These are phyloP conservation scores for Sisymbrium irio DNA, from an alignment of 345 rosid genomes.

Conservation along the genomic window DNA sequence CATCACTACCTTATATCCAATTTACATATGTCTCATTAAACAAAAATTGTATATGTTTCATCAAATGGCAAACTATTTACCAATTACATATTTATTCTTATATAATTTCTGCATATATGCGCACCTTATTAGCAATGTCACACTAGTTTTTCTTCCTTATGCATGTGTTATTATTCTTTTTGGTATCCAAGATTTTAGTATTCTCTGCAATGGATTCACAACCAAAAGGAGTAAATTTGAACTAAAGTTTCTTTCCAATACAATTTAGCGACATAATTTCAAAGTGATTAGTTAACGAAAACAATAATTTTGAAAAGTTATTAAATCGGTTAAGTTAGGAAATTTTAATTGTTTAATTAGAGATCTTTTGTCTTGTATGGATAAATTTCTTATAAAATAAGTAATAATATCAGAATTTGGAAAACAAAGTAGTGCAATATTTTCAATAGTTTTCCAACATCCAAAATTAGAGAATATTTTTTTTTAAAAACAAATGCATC, in stretches of 20 bases:
- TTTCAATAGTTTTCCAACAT: no score
- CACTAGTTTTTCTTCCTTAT: background rate
- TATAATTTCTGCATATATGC: background rate
- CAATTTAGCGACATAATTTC: background rate
- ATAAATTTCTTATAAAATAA: no score
- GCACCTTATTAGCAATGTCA: background rate
- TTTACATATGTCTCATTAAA: constrained; percentile 15
- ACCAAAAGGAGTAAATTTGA: background rate
- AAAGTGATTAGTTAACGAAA: background rate
- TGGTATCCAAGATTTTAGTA: background rate
- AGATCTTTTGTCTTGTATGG: no score
- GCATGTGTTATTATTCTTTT: background rate
- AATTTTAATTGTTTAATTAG: background rate
- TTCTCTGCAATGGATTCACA: background rate
- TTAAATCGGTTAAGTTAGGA: background rate
- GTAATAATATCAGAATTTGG: no score
- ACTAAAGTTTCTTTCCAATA: background rate
- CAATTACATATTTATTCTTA: background rate
- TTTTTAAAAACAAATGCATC: no score
- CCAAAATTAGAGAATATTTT: no score
- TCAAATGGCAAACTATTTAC: background rate
- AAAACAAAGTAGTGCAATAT: no score
- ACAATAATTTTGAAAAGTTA: no score
- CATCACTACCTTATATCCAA: constrained; percentile 20
- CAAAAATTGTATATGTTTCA: background rate